phyloP scores from a whole-genome alignment of 495 filamentous ascomycete species.

The Penicillium simplicissimum region DNA sequence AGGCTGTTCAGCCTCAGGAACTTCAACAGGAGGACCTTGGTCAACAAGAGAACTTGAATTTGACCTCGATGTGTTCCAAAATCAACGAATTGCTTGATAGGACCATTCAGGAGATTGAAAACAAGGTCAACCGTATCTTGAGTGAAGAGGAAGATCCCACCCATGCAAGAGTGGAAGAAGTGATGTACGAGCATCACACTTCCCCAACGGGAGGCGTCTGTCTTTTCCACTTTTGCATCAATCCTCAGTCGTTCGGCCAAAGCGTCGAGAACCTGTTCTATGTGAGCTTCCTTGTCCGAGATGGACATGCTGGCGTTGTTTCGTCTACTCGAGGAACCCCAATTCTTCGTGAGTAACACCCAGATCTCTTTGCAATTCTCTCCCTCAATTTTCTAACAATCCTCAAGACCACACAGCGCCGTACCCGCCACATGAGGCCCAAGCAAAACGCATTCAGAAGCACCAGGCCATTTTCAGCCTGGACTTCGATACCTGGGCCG shows the following conservation, averaged over 20 bases:
- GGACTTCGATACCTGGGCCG: conserved; percentile 78
- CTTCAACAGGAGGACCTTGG: conserved; percentile 69
- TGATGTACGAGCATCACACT: conserved; percentile 58
- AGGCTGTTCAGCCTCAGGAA: conserved; percentile 70
- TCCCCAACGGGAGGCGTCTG: conserved; percentile 65
- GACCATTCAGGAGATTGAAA: conserved; percentile 37
- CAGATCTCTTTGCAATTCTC: background rate
- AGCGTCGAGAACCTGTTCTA: conserved; percentile 98
- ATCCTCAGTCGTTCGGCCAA: conserved; percentile 89
- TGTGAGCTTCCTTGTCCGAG: conserved; percentile 87
- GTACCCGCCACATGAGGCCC: conserved; percentile 45
- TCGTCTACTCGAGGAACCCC: conserved; percentile 67
- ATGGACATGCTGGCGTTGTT: conserved; percentile 69
- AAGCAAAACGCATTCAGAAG: conserved; percentile 55
- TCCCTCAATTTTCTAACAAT: conserved; percentile 25
- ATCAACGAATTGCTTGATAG: conserved; percentile 52
- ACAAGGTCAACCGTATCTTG: conserved; percentile 33
- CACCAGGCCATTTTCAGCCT: conserved; percentile 84
- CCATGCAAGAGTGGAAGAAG: conserved; percentile 36
- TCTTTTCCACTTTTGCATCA: conserved; percentile 81
- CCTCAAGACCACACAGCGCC: conserved; percentile 39
- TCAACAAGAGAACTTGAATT: conserved; percentile 68
- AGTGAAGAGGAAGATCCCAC: conserved; percentile 35
- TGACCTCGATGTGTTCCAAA: conserved; percentile 68
- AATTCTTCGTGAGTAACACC: conserved; percentile 62